These are phyloP conservation scores for Nannizzia gypsea DNA, from an alignment of 2,329 filamentous ascomycete species.

Conservation along the genomic window DNA sequence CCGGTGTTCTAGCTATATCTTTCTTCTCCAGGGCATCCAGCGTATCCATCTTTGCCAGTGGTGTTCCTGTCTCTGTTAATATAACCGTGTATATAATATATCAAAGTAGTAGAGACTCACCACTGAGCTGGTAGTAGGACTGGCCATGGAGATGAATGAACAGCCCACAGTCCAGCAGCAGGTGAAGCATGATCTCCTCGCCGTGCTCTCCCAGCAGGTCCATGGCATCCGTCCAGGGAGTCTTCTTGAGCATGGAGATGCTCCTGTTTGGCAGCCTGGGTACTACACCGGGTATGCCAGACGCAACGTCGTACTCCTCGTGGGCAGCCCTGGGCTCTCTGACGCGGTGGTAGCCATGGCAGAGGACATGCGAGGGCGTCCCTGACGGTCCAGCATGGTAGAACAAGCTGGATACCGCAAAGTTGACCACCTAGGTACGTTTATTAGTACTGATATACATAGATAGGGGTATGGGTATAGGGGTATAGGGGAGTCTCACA, in stretches of 20 bases:
- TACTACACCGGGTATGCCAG: conserved; percentile 54
- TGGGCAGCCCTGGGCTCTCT: conserved; percentile 21
- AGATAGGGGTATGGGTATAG: background rate
- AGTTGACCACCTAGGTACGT: conserved; percentile 55
- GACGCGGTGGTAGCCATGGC: conserved; percentile 62
- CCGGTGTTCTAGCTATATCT: conserved; percentile 21
- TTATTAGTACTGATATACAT: background rate
- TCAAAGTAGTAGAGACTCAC: conserved; percentile 34
- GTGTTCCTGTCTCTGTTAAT: background rate
- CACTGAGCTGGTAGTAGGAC: conserved; percentile 70
- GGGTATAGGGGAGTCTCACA: conserved; percentile 35
- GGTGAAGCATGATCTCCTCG: conserved; percentile 62
- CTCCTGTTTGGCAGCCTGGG: conserved; percentile 56
- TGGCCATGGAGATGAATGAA: conserved; percentile 54
- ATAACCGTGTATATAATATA: background rate
- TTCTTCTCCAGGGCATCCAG: conserved; percentile 2
- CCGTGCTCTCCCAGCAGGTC: conserved; percentile 61
- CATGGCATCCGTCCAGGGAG: conserved; percentile 65
- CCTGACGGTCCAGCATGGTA: conserved; percentile 45
- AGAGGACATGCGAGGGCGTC: conserved; percentile 55
- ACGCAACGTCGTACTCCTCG: conserved; percentile 24
- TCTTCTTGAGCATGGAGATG: conserved; percentile 54
- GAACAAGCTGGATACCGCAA: conserved; percentile 67
- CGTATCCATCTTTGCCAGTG: conserved; percentile 7
- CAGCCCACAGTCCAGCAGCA: conserved; percentile 66